phyloP scores from a whole-genome alignment of 805 yeast genomes.

The Ogataea siamensis region DNA sequence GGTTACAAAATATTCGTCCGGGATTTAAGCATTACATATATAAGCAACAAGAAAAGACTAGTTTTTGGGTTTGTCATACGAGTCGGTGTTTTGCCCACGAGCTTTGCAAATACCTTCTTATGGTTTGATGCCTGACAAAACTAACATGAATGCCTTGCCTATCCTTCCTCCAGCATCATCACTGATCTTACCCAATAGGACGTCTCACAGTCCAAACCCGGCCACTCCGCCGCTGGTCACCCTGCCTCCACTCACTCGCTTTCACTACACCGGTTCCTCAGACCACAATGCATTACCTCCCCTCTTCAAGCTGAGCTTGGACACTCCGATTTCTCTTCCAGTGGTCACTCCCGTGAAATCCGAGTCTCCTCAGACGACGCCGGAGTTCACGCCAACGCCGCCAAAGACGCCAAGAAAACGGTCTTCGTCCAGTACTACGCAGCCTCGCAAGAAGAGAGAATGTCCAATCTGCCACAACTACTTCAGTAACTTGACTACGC shows the following conservation, averaged over 20 bases:
- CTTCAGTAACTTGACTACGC: conserved; percentile 81
- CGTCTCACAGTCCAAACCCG: conserved; percentile 9
- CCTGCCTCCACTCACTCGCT: conserved; percentile 6
- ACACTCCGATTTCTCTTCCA: conserved; percentile 8
- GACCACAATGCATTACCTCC: conserved; percentile 23
- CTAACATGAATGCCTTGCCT: conserved; percentile 5
- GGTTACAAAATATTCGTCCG: background rate
- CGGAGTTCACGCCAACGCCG: background rate
- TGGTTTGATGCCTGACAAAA: conserved; percentile 1
- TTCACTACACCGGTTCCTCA: background rate
- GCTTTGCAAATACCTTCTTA: background rate
- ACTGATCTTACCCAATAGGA: conserved; percentile 15
- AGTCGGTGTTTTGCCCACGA: background rate
- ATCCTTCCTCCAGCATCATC: conserved; percentile 22
- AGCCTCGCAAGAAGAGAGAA: conserved; percentile 35
- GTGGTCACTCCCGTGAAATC: background rate
- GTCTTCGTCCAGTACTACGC: conserved; percentile 10
- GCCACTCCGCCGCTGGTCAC: conserved; percentile 5
- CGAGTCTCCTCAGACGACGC: background rate
- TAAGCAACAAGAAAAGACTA: background rate
- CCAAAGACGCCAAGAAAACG: conserved; percentile 6
- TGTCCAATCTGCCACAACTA: conserved; percentile 41
- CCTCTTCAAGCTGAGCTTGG: conserved; percentile 26
- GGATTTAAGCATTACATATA: conserved; percentile 1
- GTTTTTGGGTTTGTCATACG: background rate